Conservation (phyloP, 2,329 filamentous ascomycete genomes). For the Venturia oleaginea region DNA sequence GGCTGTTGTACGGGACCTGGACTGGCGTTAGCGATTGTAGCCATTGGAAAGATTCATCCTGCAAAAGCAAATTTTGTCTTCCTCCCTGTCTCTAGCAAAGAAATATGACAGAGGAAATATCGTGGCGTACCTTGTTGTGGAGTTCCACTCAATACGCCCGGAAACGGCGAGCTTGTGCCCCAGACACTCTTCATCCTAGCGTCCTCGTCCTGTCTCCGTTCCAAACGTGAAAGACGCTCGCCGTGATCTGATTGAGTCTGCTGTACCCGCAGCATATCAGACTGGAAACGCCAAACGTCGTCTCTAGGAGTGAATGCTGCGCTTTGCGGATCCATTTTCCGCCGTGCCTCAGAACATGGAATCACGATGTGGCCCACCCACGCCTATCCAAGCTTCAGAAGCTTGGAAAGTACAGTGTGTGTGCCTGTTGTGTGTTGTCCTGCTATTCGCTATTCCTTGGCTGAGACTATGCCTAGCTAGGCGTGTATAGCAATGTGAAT, state of each 20-base stretch:
- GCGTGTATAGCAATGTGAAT: background rate
- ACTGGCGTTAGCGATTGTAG: background rate
- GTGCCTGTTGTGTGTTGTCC: background rate
- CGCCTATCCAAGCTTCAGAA: background rate
- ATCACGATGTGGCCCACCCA: background rate
- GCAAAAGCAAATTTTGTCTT: background rate
- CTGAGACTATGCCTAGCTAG: background rate
- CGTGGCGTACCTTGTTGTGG: conserved; percentile 70
- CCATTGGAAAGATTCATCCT: background rate
- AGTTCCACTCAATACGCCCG: conserved; percentile 71
- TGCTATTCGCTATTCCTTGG: background rate
- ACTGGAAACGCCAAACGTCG: conserved; percentile 56
- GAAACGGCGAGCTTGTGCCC: conserved; percentile 77
- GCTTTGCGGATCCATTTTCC: conserved; percentile 52
- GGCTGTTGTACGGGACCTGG: conserved; percentile 71
- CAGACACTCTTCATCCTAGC: conserved; percentile 72
- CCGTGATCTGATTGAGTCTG: conserved; percentile 51
- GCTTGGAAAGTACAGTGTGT: conserved; percentile 1
- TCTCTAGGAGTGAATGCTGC: conserved; percentile 51
- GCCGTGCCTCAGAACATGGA: conserved; percentile 16
- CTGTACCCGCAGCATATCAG: conserved; percentile 53
- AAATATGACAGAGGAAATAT: background rate
- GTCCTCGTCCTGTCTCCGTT: conserved; percentile 55
- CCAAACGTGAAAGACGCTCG: conserved; percentile 51
- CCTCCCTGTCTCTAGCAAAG: background rate